A percentile compares a stretch with the other conserved stretches of the same genome.
Evolutionary conservation across 768 basidiomycete species (phyloP).

Genomic region (Termitomyces sp.): DNA sequence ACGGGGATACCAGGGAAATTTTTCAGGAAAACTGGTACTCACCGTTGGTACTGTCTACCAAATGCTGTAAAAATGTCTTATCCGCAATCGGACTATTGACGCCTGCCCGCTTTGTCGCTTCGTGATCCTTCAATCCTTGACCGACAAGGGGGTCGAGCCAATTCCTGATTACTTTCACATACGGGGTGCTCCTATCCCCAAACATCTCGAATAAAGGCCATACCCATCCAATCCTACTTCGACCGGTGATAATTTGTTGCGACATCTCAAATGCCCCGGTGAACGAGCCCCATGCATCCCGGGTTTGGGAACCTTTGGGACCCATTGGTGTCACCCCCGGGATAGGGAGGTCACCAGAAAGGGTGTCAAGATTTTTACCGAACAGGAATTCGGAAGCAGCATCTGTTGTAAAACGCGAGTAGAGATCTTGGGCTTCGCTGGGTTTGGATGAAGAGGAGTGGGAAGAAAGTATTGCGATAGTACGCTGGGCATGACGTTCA

Average conservation of each 20-base stretch:
- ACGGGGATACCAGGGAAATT: not conserved
- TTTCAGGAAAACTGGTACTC: slow-evolving; percentile 7
- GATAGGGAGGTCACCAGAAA: slow-evolving; percentile 47
- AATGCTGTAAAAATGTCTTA: slow-evolving; percentile 62
- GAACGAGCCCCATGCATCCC: slow-evolving; percentile 60
- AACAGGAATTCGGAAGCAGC: slow-evolving; percentile 72
- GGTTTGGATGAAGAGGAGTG: slow-evolving; percentile 32
- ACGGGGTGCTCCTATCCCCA: slow-evolving; percentile 43
- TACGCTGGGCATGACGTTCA: slow-evolving; percentile 46
- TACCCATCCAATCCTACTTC: slow-evolving; percentile 46
- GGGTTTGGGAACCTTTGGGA: slow-evolving; percentile 55
- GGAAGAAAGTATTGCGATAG: slow-evolving; percentile 42
- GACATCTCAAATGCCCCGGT: slow-evolving; percentile 52
- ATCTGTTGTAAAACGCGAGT: slow-evolving; percentile 63
- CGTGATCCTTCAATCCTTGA: slow-evolving; percentile 44
- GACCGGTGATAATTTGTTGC: slow-evolving; percentile 43
- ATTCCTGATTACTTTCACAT: slow-evolving; percentile 45
- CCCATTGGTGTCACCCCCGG: slow-evolving; percentile 41
- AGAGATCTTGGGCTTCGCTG: slow-evolving; percentile 66
- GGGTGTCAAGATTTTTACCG: slow-evolving; percentile 56
- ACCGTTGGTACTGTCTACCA: slow-evolving; percentile 64
- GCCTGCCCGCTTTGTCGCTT: slow-evolving; percentile 29
- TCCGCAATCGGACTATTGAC: slow-evolving; percentile 36
- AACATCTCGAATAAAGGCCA: slow-evolving; percentile 63
- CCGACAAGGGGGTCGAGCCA: slow-evolving; percentile 63